Evolutionary conservation across 371 early-diverging fungal species (phyloP), one percentile per base, ranked within the genome.

Genomic region (Circinella umbellata): DNA sequence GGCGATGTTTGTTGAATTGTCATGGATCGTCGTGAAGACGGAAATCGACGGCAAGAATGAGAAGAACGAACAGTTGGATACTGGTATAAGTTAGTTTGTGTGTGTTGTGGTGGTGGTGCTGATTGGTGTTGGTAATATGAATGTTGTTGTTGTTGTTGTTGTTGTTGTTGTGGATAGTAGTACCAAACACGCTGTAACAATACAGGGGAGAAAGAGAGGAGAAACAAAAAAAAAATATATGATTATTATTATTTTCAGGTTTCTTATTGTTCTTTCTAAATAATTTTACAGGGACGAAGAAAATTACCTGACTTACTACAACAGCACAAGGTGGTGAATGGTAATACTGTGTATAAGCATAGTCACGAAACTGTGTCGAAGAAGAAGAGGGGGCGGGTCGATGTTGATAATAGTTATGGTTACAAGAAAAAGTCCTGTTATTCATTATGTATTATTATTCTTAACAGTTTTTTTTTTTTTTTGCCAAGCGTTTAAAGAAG

Each of bases 381-480:
- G 59, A 27, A 2, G 27, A 27, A 27, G 27, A 27, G 27, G 27
- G 2, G 27, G 27, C 27, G 2, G 27, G 27, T 27, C 27, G 27
- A n/a, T 42, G 5, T 18, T 42, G 49, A 14, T 63, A 2, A 7
- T 8, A n/a, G 17, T 66, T 9, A 13, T 51, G 64, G 9, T 14
- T 14, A 36, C 4, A 27, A 57, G 57, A 57, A 13, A 46, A 37
- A 15, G 65, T 60, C 47, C 65, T 62, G 53, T 65, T 65, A 60
- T 65, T 65, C 70, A 69, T 69, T 36, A n/a, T 69, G n/a, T 38
- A 15, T 55, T 57, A 38, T 59, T 67, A 37, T 51, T n/a, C n/a
- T n/a, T n/a, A n/a, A n/a, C n/a, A n/a, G n/a, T n/a, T n/a, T n/a
- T n/a, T n/a, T n/a, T n/a, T 42, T 3, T 47, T 34, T 36, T 61